These are phyloP conservation scores for Umbelopsis ramanniana DNA, from an alignment of 192 early-diverging fungal species.

Conservation along the genomic window DNA sequence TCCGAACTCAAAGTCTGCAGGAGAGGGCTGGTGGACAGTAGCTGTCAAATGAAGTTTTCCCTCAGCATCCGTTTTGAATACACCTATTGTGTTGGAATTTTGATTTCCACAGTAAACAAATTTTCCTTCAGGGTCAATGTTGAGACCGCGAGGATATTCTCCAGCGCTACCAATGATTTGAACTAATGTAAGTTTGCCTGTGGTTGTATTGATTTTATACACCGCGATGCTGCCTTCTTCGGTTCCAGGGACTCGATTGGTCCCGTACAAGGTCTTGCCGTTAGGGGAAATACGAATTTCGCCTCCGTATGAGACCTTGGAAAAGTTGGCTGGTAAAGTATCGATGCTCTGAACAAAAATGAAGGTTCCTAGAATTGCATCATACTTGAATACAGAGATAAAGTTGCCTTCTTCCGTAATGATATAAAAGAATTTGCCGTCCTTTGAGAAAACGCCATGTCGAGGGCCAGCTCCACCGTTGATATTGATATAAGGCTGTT, in stretches of 20 bases:
- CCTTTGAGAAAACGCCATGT: conserved; percentile 5
- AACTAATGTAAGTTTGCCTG: background rate
- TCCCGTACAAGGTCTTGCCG: background rate
- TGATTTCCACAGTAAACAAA: background rate
- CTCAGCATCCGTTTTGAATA: background rate
- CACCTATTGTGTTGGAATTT: background rate
- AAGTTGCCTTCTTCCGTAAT: conserved; percentile 12
- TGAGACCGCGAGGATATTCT: conserved; percentile 2
- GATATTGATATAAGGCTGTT: background rate
- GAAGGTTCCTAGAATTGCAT: conserved; percentile 1
- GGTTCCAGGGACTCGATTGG: background rate
- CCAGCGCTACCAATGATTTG: background rate
- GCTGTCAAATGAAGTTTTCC: background rate
- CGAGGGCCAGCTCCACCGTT: conserved; percentile 13
- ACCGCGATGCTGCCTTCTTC: background rate
- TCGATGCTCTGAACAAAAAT: background rate
- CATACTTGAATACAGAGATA: background rate
- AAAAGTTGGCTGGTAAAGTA: background rate
- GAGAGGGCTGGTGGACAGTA: background rate
- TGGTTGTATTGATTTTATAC: background rate
- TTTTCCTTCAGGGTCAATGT: background rate
- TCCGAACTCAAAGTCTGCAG: background rate
- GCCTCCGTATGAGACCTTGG: conserved; percentile 1
- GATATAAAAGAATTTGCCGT: conserved; percentile 10
- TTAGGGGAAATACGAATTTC: conserved; percentile 11